A percentile compares a stretch with the other conserved stretches of the same genome.
phyloP scores from a whole-genome alignment of 495 filamentous ascomycete genomes.

The Penicillium goetzii region DNA sequence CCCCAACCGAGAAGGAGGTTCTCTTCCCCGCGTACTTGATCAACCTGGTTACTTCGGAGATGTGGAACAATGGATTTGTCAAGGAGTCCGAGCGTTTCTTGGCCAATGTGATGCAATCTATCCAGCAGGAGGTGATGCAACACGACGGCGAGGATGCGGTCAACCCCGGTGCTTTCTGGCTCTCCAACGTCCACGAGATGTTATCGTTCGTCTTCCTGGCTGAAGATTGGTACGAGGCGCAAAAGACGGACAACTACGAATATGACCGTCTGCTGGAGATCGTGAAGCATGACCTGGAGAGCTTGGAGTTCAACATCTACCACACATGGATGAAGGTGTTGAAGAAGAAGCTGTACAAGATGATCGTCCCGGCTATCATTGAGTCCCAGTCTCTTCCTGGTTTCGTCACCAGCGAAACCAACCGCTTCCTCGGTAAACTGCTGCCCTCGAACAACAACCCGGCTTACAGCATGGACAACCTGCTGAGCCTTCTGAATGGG shows the following conservation, averaged over 20 bases:
- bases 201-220: conserved; percentile 99
- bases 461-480: conserved; percentile 98
- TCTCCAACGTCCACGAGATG: conserved; percentile 99
- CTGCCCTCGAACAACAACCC: conserved; percentile 84
- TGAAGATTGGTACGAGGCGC: conserved; percentile 98
- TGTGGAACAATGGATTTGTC: conserved; percentile 99
- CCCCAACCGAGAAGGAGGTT: conserved; percentile 96
- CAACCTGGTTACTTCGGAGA: conserved; percentile 98
- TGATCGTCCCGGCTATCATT: conserved; percentile 99
- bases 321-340: conserved; percentile 99
- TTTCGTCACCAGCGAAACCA: conserved; percentile 98
- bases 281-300: conserved; percentile 98
- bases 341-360: conserved; percentile 98
- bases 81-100: conserved; percentile 99
- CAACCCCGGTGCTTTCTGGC: conserved; percentile 97
- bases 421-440: conserved; percentile 96
- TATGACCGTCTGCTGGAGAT: conserved; percentile 98
- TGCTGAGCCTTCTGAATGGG: conserved; percentile 93
- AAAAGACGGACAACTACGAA: conserved; percentile 99
- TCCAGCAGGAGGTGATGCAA: conserved; percentile 99
- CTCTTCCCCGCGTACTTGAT: conserved; percentile 98
- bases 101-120: conserved; percentile 99
- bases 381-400: conserved; percentile 97
- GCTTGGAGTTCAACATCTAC: conserved; percentile 99
- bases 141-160: conserved; percentile 97